phyloP scores from a whole-genome alignment of 225 moss, liverwort and hornwort species.

The Climacium dendroides region DNA sequence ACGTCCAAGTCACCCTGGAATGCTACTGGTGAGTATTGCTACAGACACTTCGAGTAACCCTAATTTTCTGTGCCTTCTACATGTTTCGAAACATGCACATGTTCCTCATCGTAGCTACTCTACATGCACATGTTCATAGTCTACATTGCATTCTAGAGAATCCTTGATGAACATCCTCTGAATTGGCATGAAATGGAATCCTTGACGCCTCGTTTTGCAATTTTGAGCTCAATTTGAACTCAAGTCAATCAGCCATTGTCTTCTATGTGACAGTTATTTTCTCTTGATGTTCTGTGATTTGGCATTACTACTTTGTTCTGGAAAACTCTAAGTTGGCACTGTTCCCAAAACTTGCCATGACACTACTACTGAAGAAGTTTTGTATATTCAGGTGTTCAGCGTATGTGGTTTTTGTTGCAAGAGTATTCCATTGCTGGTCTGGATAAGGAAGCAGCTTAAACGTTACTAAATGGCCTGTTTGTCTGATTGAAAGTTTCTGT shows the following conservation, averaged over 20 bases:
- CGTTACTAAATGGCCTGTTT: neutral
- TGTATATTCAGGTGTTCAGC: neutral
- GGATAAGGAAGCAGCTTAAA: neutral
- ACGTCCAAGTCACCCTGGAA: conserved; percentile 57
- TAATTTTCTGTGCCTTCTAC: neutral
- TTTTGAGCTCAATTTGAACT: neutral
- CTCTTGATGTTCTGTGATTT: neutral
- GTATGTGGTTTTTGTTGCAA: neutral
- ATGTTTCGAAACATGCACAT: neutral
- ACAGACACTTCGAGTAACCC: neutral
- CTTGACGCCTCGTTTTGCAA: neutral
- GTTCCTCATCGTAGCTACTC: neutral
- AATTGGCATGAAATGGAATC: neutral
- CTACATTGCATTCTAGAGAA: neutral
- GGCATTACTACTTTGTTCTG: neutral
- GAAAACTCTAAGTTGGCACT: neutral
- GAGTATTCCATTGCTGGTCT: neutral
- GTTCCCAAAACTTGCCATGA: neutral
- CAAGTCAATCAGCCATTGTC: neutral
- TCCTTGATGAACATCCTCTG: neutral
- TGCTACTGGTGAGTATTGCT: conserved; percentile 24
- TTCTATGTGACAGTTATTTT: neutral
- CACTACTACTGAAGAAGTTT: neutral
- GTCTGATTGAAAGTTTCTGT: neutral
- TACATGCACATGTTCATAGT: neutral